These are phyloP conservation scores for Aechmea fasciata DNA, from an alignment of 176 grass and related monocot genomes.

Conservation along the genomic window DNA sequence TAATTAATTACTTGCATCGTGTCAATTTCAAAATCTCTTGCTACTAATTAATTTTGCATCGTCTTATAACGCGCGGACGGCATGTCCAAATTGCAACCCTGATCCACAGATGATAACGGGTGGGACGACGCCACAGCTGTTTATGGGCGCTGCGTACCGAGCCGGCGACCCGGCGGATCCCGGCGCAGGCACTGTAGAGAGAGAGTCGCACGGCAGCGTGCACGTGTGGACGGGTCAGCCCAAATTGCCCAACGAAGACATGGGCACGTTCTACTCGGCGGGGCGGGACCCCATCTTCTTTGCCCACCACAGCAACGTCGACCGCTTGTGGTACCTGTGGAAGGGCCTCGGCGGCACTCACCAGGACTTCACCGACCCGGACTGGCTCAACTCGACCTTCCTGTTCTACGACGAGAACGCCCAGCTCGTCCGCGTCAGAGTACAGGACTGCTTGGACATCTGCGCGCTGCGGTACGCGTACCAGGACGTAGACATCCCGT, in stretches of 20 bases:
- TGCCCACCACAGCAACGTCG: constrained; percentile 48
- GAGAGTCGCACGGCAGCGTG: constrained; percentile 26
- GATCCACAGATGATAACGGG: constrained; percentile 28
- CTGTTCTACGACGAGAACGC: constrained; percentile 58
- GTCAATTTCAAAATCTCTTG: too few relatives aligned
- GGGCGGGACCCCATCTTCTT: constrained; percentile 47
- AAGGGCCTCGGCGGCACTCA: constrained; percentile 23
- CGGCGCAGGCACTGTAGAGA: constrained; percentile 24
- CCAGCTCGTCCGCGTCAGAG: constrained; percentile 28
- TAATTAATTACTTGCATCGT: too few relatives aligned
- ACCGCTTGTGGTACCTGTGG: constrained; percentile 57
- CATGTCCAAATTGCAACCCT: too few relatives aligned
- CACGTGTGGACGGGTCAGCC: constrained; percentile 44
- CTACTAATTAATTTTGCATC: background rate
- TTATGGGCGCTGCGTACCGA: constrained; percentile 34
- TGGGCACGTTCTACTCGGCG: constrained; percentile 49
- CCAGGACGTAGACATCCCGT: constrained; percentile 31
- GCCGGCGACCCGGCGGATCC: constrained; percentile 25
- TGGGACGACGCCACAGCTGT: constrained; percentile 21
- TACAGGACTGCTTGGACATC: constrained; percentile 25
- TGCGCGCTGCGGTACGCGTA: constrained; percentile 31
- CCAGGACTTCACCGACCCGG: constrained; percentile 20
- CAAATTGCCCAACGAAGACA: too few relatives aligned
- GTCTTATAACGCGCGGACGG: too few relatives aligned
- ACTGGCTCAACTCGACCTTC: constrained; percentile 47